A percentile compares a stretch with the other conserved stretches of the same genome.
These are phyloP conservation scores for Leccinellum rugosiceps DNA, from an alignment of 768 basidiomycete species.

Conservation along the genomic window DNA sequence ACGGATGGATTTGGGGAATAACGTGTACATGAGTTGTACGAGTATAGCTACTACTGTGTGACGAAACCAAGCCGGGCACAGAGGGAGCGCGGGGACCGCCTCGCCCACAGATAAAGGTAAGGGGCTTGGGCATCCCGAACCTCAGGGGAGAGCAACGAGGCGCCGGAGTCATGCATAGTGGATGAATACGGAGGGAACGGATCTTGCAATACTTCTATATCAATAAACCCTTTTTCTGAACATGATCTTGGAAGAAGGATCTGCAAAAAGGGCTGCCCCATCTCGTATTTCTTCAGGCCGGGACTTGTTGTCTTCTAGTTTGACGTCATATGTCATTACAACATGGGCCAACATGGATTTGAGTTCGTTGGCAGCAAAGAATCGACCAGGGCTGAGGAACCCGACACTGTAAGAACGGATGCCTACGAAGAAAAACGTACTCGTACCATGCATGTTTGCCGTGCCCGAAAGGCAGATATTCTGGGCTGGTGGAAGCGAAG, in stretches of 20 bases:
- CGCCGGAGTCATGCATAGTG: too few species aligned
- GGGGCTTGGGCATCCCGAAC: too few species aligned
- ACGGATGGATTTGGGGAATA: too few species aligned
- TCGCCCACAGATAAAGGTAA: too few species aligned
- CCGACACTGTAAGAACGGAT: background rate
- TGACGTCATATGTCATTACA: background rate
- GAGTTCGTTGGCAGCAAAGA: constrained; percentile 5
- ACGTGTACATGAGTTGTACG: too few species aligned
- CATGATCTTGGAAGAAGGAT: background rate
- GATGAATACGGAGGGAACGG: too few species aligned
- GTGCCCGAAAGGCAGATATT: background rate
- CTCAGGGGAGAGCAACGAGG: too few species aligned
- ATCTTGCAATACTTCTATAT: background rate
- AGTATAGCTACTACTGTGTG: too few species aligned
- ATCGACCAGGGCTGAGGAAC: constrained; percentile 4
- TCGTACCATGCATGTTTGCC: background rate
- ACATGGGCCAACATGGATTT: background rate
- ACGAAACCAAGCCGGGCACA: too few species aligned
- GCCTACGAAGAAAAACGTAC: background rate
- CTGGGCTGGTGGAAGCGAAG: background rate
- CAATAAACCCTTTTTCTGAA: background rate
- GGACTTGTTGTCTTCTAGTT: background rate
- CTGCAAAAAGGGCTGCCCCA: background rate
- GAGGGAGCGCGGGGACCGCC: too few species aligned
- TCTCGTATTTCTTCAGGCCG: background rate